Base-by-base conservation (phyloP, 2,329 filamentous ascomycete genomes). In the Fusarium sp. region DNA sequence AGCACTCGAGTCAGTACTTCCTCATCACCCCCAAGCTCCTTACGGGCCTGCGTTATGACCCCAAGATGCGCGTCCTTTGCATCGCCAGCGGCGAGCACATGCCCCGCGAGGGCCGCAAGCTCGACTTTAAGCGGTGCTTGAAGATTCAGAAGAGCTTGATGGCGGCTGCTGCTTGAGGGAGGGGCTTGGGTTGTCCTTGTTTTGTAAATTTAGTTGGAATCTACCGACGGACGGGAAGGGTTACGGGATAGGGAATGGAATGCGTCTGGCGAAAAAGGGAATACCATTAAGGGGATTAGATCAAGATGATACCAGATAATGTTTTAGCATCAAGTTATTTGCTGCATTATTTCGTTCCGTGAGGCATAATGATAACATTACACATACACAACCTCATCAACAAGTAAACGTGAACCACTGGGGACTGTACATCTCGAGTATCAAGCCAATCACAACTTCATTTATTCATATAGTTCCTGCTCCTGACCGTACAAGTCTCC, bases 1-100 rank as follows among this genome's bases (percentile, higher is more conserved):
- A 95, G 82, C 91, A 93, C 81, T 91, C 90, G n/a, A 89, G 87
- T 75, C 91, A 93, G 84, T 99, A 99, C 84, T 99, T 99, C 85
- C 90, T 99, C 72, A 97, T 99, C 84, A 99, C 96, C 49, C 96
- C 96, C 6, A 99, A 99, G 85, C 87, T 99, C 69, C 90, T 99
- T 68, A 93, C 91, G 6, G 94, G 93, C 12, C 85, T 99, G 67
- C 91, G 91, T 75, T 99, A 98, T 81, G 93, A 98, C 80, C 88
- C 89, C 63, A 93, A 95, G 74, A 99, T 99, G 95, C 94, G 92
- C 78, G 92, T 98, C 36, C 89, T 98, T 75, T 97, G 95, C 81
- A 98, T 99, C 80, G 94, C 95, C 69, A 96, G 93, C 80, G 96
- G 96, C 56, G 94, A 98, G 77, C 84, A 90, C 72, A 90, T 92